Conservation (phyloP, 192 early-diverging fungal genomes). For the Gonapodya prolifera region DNA sequence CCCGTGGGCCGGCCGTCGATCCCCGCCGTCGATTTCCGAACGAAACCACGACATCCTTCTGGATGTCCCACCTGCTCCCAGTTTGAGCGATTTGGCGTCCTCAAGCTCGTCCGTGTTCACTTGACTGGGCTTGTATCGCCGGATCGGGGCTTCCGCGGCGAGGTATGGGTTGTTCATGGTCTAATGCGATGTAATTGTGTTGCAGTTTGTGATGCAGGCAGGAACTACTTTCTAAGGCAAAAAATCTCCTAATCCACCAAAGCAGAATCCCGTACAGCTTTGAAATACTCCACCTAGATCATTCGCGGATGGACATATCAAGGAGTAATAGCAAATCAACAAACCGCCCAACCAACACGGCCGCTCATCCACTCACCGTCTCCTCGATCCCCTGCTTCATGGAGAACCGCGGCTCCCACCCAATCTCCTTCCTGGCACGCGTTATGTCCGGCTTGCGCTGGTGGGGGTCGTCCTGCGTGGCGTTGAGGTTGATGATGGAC, state of each 20-base stretch:
- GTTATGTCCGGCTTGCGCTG: conserved; percentile 63
- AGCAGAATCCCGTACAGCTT: not conserved
- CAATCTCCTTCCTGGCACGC: conserved; percentile 43
- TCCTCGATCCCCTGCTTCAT: conserved; percentile 65
- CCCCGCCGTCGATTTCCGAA: no score
- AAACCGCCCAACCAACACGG: not conserved
- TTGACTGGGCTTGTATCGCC: not conserved
- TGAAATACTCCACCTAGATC: not conserved
- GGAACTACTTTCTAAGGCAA: no score
- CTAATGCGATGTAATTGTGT: not conserved
- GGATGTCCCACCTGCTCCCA: not conserved
- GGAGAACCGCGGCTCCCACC: conserved; percentile 63
- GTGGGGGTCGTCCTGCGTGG: conserved; percentile 62
- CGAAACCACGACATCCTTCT: no score
- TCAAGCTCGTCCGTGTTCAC: not conserved
- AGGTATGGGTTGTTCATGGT: not conserved
- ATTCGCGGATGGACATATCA: no score
- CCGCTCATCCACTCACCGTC: conserved; percentile 31
- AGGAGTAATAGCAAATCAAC: no score
- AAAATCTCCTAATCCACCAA: not conserved
- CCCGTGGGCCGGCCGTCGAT: no score
- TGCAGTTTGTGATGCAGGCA: no score
- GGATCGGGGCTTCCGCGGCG: not conserved
- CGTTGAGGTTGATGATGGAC: conserved; percentile 48
- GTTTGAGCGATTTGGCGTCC: not conserved